These are phyloP conservation scores for Pythium pyrilobum DNA, from an alignment of 352 stramenopile genomes.

Conservation along the genomic window DNA sequence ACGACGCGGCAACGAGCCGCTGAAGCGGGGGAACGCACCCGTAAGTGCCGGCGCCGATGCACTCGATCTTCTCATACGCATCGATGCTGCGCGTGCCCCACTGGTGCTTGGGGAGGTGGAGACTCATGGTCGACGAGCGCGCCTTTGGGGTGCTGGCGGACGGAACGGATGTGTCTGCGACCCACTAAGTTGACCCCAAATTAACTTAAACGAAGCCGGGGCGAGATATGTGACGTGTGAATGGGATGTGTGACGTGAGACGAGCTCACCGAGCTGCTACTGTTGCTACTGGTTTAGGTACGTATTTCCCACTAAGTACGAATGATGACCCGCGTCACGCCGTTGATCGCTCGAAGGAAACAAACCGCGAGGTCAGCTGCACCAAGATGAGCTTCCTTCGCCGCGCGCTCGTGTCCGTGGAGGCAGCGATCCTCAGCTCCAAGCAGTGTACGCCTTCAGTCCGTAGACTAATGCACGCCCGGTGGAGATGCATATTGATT, in stretches of 20 bases:
- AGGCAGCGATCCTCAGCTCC: slow-evolving; percentile 72
- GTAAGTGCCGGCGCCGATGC: slow-evolving; percentile 87
- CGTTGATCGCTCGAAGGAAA: neutral
- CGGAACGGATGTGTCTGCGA: too few species aligned
- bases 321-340: slow-evolving; percentile 3
- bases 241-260: too few species aligned
- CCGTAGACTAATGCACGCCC: neutral
- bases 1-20: too few species aligned
- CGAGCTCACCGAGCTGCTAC: neutral
- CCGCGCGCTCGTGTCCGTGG: slow-evolving; percentile 60
- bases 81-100: slow-evolving; percentile 82
- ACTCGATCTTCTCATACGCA: slow-evolving; percentile 87
- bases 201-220: slow-evolving; percentile 3
- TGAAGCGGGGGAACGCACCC: too few species aligned
- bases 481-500: neutral
- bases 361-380: neutral
- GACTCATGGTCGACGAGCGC: slow-evolving; percentile 45
- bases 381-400: slow-evolving; percentile 68
- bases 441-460: slow-evolving; percentile 59
- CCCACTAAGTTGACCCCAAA: slow-evolving; percentile 2
- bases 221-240: slow-evolving; percentile 3
- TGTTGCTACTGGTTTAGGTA: slow-evolving; percentile 8
- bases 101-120: slow-evolving; percentile 79
- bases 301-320: slow-evolving; percentile 3
- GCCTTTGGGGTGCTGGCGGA: neutral